phyloP scores from a whole-genome alignment of 208 protist species.

The Acanthamoeba polyphaga region DNA sequence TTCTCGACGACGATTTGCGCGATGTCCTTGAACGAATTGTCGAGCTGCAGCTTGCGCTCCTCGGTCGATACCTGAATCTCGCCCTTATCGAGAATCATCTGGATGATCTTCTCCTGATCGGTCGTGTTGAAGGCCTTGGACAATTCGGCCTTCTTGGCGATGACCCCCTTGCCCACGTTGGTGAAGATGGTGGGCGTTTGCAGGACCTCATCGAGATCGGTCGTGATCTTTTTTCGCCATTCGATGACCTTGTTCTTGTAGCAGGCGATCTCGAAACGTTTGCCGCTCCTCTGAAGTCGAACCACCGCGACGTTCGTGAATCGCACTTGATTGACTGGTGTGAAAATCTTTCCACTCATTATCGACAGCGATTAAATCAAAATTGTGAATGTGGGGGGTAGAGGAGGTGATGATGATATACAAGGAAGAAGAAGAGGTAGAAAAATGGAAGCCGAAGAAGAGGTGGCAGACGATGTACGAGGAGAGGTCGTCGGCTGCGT shows the following conservation, averaged over 20 bases:
- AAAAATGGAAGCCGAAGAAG: background rate
- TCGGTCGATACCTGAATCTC: slow-evolving; percentile 98
- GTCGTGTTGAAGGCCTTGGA: slow-evolving; percentile 88
- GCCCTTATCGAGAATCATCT: slow-evolving; percentile 96
- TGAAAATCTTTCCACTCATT: slow-evolving; percentile 81
- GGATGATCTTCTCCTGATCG: slow-evolving; percentile 80
- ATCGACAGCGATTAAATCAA: background rate
- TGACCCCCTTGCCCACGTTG: slow-evolving; percentile 93
- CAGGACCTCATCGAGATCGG: slow-evolving; percentile 94
- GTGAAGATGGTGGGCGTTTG: slow-evolving; percentile 92
- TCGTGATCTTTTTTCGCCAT: slow-evolving; percentile 90
- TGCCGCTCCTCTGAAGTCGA: slow-evolving; percentile 90
- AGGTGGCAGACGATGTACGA: background rate
- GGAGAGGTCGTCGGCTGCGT: background rate
- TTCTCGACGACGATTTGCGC: slow-evolving; percentile 97
- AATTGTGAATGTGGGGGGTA: background rate
- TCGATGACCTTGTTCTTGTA: slow-evolving; percentile 94
- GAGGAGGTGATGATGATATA: background rate
- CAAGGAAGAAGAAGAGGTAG: background rate
- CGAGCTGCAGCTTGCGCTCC: slow-evolving; percentile 95
- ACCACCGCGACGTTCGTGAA: slow-evolving; percentile 95
- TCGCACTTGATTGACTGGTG: slow-evolving; percentile 92
- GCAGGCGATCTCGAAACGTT: slow-evolving; percentile 94
- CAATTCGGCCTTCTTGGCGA: slow-evolving; percentile 92
- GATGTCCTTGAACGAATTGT: slow-evolving; percentile 97